A percentile compares a stretch with the other conserved stretches of the same genome.
phyloP scores from a whole-genome alignment of 805 yeast genomes.

The Maudiozyma serrabonitensis region DNA sequence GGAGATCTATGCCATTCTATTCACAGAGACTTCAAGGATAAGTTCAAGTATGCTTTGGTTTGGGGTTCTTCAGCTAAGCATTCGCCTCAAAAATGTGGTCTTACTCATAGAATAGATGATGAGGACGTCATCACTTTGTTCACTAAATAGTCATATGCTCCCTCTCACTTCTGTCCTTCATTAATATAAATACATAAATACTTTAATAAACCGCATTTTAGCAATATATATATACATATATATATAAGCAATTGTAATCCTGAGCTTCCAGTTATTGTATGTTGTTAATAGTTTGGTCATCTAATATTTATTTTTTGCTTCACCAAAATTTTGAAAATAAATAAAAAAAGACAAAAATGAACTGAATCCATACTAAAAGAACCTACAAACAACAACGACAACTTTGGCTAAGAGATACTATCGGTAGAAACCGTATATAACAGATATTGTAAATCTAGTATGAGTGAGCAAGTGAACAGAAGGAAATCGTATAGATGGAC shows the following conservation, averaged over 20 bases:
- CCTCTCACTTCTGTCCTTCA: too few relatives aligned
- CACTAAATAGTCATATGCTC: constrained; percentile 44
- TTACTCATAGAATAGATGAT: constrained; percentile 72
- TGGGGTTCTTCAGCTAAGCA: constrained; percentile 96
- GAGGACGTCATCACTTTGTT: constrained; percentile 92
- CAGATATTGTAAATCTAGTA: neutral
- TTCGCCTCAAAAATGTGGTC: constrained; percentile 94
- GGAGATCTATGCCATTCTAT: constrained; percentile 86
- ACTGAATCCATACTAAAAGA: neutral
- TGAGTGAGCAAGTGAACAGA: constrained; percentile 24
- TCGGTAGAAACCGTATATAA: too few relatives aligned
- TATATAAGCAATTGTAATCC: too few relatives aligned
- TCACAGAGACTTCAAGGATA: constrained; percentile 85
- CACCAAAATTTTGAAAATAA: too few relatives aligned
- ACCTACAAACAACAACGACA: neutral
- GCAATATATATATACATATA: too few relatives aligned
- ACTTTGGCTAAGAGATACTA: too few relatives aligned
- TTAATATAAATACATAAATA: neutral
- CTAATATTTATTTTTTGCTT: too few relatives aligned
- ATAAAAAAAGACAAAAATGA: too few relatives aligned
- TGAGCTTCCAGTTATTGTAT: too few relatives aligned
- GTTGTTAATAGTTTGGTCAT: too few relatives aligned
- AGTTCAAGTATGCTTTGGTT: constrained; percentile 87
- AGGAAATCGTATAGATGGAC: constrained; percentile 35
- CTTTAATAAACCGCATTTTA: too few relatives aligned